Evolutionary conservation across 495 filamentous ascomycete species (phyloP).

Genomic region (Hypoxylon lienhwacheense): DNA sequence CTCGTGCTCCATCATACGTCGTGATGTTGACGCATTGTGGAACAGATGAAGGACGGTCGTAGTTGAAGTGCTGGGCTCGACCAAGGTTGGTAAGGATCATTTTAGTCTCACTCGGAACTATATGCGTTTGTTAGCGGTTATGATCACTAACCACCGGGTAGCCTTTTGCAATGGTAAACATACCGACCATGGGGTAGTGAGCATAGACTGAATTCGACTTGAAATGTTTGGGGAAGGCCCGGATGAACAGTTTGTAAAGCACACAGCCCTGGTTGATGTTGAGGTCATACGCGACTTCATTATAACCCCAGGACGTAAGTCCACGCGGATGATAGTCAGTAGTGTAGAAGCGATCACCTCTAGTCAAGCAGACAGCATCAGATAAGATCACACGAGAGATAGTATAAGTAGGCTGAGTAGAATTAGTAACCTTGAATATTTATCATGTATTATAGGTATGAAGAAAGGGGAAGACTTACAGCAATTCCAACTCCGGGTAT

Average conservation of each 20-base stretch:
- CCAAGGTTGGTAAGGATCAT: slow-evolving; percentile 74
- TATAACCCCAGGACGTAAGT: slow-evolving; percentile 79
- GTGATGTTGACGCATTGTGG: slow-evolving; percentile 56
- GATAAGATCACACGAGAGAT: slow-evolving; percentile 81
- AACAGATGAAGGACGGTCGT: slow-evolving; percentile 60
- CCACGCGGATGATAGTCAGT: slow-evolving; percentile 68
- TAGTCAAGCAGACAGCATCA: slow-evolving; percentile 82
- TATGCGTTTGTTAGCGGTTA: background rate
- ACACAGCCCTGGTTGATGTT: slow-evolving; percentile 80
- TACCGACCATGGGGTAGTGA: slow-evolving; percentile 72
- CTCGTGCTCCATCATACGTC: slow-evolving; percentile 63
- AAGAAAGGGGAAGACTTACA: slow-evolving; percentile 28
- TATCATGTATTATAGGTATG: background rate
- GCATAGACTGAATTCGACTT: slow-evolving; percentile 79
- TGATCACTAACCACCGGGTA: background rate
- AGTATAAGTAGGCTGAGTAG: slow-evolving; percentile 66
- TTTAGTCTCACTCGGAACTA: slow-evolving; percentile 59
- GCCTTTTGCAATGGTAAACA: background rate
- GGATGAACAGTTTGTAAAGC: slow-evolving; percentile 79
- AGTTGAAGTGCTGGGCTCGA: slow-evolving; percentile 71
- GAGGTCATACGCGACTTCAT: slow-evolving; percentile 70
- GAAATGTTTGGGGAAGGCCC: slow-evolving; percentile 81
- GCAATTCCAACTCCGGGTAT: slow-evolving; percentile 78
- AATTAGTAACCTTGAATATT: slow-evolving; percentile 10
- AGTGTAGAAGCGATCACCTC: slow-evolving; percentile 87